Evolutionary conservation across 139 green algal species (phyloP).

Genomic region (Coelastrella sp.): DNA sequence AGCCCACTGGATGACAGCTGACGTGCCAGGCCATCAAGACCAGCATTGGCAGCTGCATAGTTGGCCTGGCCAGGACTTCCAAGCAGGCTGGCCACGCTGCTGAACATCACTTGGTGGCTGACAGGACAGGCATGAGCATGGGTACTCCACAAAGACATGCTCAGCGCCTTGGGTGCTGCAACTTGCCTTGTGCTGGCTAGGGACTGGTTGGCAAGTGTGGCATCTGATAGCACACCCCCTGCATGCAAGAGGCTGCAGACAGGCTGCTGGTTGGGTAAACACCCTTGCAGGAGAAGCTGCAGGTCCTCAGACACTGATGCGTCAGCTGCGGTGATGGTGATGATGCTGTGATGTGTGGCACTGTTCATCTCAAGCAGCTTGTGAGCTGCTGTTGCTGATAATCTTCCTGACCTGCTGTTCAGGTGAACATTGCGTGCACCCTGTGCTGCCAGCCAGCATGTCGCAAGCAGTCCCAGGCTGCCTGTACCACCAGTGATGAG

Average conservation of each 20-base stretch:
- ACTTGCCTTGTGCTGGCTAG: conserved; percentile 56
- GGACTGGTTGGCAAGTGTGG: conserved; percentile 73
- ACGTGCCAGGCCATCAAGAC: conserved; percentile 60
- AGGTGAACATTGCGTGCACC: conserved; percentile 26
- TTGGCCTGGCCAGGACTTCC: conserved; percentile 78
- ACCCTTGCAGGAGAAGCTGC: neutral
- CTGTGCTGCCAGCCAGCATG: conserved; percentile 60
- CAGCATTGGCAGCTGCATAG: conserved; percentile 77
- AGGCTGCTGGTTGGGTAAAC: conserved; percentile 13
- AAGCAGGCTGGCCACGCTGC: conserved; percentile 76
- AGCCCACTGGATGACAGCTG: conserved; percentile 41
- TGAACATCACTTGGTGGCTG: conserved; percentile 69
- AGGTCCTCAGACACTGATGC: neutral
- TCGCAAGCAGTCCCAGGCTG: conserved; percentile 67
- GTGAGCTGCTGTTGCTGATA: conserved; percentile 35
- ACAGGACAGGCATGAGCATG: conserved; percentile 23
- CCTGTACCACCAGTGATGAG: conserved; percentile 69
- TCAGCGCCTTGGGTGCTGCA: conserved; percentile 54
- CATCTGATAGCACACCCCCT: conserved; percentile 79
- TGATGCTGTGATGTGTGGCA: conserved; percentile 45
- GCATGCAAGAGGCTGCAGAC: conserved; percentile 75
- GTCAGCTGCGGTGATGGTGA: conserved; percentile 38
- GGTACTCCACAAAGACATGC: conserved; percentile 5
- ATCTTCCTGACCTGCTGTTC: conserved; percentile 24
- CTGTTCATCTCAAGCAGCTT: neutral